Evolutionary conservation across 2,329 filamentous ascomycete species (phyloP), one percentile per base, ranked within the genome.

Genomic region (Daldinia sp.): DNA sequence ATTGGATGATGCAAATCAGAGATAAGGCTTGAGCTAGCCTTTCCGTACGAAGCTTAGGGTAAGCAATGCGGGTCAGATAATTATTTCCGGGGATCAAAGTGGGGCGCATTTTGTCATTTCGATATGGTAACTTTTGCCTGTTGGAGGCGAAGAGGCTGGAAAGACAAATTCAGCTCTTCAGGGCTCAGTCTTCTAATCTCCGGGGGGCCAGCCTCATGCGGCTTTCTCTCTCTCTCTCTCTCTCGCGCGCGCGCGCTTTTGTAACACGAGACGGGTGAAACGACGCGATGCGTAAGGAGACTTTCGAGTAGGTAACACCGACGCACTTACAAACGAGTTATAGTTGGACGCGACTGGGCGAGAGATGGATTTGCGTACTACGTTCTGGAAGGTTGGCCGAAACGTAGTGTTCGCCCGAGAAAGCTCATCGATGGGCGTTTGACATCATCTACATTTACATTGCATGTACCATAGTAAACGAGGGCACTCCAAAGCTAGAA

Each of bases 1-100:
- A 74, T 74, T 74, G 73, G 73, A 33, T 30, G 42, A 58, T 18
- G 5, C 2, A 10, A 23, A 20, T 35, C 50, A 65, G 35, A 73
- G 72, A 73, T 73, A 73, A 72, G 70, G 58, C 56, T 63, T 44
- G 20, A 37, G 39, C 7, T 13, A 33, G 41, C 41, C 66, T 28
- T 65, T 69, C 59, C 59, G 44, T 1, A 33, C 15, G 23, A 2
- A 13, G 37, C 6, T 60, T 68, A 70, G 64, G 37, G 18, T 12
- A 2, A 28, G 57, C 58, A 2, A 28, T 57, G 61, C 42, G 62
- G 56, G 62, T 59, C 61, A 33, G 13, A 28, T 13, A 51, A 35
- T 39, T 60, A 65, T 35, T 44, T 59, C 48, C 35, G 53, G 63
- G 57, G 44, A 58, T 30, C 7, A 12, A 10, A 10, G 53, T 41